Evolutionary conservation across 176 grass and related monocot genomes (phyloP), one percentile per base, ranked within the genome.

Genomic region (Thalia dealbata): DNA sequence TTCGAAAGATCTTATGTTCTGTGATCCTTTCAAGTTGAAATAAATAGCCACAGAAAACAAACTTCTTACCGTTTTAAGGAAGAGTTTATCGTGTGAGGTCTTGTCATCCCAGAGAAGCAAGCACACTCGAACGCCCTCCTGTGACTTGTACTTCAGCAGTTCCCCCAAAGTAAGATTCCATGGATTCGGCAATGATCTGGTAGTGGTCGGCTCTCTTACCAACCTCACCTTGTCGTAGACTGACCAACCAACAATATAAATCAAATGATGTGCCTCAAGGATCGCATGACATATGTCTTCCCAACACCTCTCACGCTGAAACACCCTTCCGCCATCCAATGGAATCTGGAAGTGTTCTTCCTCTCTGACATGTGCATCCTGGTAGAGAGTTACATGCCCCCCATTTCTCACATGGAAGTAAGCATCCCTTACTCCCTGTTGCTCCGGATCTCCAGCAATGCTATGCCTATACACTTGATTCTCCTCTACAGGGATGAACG

Each of bases 201-300:
- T 75, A 3, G 18, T 89, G 32, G 75, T 75, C 3, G 22, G 61
- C 72, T 86, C 82, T 52, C 89, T 81, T 1, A 89, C 64, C 23
- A 96, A 65, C 38, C 45, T 29, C 1, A 96, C 86, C 72, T 45
- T 27, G 0, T 75, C 66, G 73, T 80, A 64, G 52, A 96, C 76
- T 9, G 92, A 89, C 89, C 92, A 96, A 14, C 92, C 92, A 28
- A 60, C 82, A n/a, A 96, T 72, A 78, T 96, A 96, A 69, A 96
- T 88, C 44, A 96, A 80, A 52, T 81, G 78, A 56, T 86, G 86
- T 63, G 89, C 92, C 19, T 84, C 73, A 0, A 92, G 55, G 21
- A 96, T 84, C 15, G 92, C 86, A 35, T 81, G 26, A 62, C 92
- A 96, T 50, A 96, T 70, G 76, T 96, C 92, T 84, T 96, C 92